Conservation (phyloP, 495 filamentous ascomycete species). For the Aspergillus cavernicola region DNA sequence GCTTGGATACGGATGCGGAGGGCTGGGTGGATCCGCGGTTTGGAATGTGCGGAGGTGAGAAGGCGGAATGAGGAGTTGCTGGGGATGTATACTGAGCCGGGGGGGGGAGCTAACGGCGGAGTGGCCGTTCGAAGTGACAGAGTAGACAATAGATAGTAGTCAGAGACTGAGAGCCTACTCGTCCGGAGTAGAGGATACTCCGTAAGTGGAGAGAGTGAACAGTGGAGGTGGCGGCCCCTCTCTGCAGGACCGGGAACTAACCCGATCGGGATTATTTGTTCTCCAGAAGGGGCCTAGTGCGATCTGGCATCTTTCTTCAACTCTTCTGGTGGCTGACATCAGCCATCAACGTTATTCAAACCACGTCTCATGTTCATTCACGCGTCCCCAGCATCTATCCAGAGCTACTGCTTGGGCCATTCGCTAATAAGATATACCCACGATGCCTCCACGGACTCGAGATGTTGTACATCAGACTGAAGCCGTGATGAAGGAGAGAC, state of each 20-base stretch:
- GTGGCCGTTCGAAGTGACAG: background rate
- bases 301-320: background rate
- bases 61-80: background rate
- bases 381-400: background rate
- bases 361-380: background rate
- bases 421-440: background rate
- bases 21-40: slow-evolving; percentile 24
- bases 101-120: background rate
- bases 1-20: slow-evolving; percentile 38
- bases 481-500: slow-evolving; percentile 18
- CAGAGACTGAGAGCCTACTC: too few species aligned
- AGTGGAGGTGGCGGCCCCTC: too few species aligned
- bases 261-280: background rate
- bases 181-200: too few species aligned
- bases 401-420: background rate
- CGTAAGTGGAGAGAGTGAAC: too few species aligned
- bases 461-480: background rate
- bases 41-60: too few species aligned
- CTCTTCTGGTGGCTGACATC: background rate
- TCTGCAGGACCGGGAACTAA: background rate
- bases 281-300: background rate
- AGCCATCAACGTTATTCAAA: background rate
- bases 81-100: background rate
- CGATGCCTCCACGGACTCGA: slow-evolving; percentile 6
- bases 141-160: background rate